Evolutionary conservation across 495 filamentous ascomycete genomes (phyloP).

Genomic region (Cairneyella variabilis): DNA sequence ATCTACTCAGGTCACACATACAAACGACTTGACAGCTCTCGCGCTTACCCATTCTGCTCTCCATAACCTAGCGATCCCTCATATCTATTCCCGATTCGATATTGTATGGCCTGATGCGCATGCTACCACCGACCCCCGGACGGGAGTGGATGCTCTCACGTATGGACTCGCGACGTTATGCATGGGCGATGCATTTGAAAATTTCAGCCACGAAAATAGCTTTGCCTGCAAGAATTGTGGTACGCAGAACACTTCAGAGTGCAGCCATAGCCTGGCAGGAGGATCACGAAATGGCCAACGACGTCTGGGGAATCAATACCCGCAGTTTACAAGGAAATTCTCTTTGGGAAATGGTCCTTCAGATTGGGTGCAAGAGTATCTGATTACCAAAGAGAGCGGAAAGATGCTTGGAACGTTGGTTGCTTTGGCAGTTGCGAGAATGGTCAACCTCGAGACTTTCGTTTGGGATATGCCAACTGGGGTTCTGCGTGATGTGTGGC

Average conservation of each 20-base stretch:
- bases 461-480: slow-evolving; percentile 97
- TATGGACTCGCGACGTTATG: slow-evolving; percentile 86
- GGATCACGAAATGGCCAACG: slow-evolving; percentile 25
- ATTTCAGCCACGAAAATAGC: slow-evolving; percentile 22
- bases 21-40: slow-evolving; percentile 81
- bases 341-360: slow-evolving; percentile 83
- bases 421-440: slow-evolving; percentile 77
- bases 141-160: slow-evolving; percentile 85
- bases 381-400: slow-evolving; percentile 82
- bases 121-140: slow-evolving; percentile 57
- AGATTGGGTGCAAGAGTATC: slow-evolving; percentile 83
- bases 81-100: slow-evolving; percentile 90
- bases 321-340: slow-evolving; percentile 83
- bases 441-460: slow-evolving; percentile 88
- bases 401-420: slow-evolving; percentile 93
- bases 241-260: slow-evolving; percentile 19
- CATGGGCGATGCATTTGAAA: slow-evolving; percentile 67
- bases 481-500: slow-evolving; percentile 81
- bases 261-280: slow-evolving; percentile 13
- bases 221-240: slow-evolving; percentile 25
- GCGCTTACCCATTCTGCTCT: slow-evolving; percentile 83
- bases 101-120: slow-evolving; percentile 87
- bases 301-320: slow-evolving; percentile 68
- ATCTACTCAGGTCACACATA: slow-evolving; percentile 67
- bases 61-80: slow-evolving; percentile 73